Evolutionary conservation across 164 flowering plant genomes (phyloP), one percentile per base, ranked within the genome.

Genomic region (Saururus chinensis): DNA sequence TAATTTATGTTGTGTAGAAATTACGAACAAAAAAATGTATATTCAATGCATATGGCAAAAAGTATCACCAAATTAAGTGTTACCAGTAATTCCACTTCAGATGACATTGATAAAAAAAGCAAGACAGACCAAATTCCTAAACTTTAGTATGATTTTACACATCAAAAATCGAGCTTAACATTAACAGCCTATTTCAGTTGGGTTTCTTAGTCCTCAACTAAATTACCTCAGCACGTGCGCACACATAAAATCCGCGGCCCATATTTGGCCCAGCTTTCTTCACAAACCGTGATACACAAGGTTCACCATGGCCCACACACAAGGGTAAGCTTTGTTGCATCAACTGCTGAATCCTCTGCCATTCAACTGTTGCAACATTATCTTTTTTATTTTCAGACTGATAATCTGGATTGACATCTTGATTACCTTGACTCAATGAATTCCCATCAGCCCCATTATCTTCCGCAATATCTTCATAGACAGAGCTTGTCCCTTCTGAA

Each of bases 151-250:
- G n/a, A n/a, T 4, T 14, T 35, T 58, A 20, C 35, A 11, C 9
- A 11, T 30, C 9, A 35, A n/a, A 58, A 58, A 45, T 45, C 17
- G 2, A 8, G 49, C 17, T 12, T 12, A 45, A 45, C 49, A 45
- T 12, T 45, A 45, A 12, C 17, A 45, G 6, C 37, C 17, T 45
- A 45, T 45, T 4, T 3, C 14, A 8, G n/a, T 12, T 45, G 11
- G 49, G 4, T 12, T 17, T 45, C 45, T 1, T 7, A 20, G 19
- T 7, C 5, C 12, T 16, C 4, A 56, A 35, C 21, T 24, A 52
- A 53, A 61, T 40, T 85, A 95, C 99, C 99, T 95, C 95, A 60
- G 93, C 86, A 62, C 97, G 93, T 68, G 88, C 82, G 70, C 99
- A 95, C 54, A 79, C 88, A 73, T 83, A 95, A 74, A 95, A 95